Base-by-base conservation (phyloP, 2,329 filamentous ascomycete species). In the Sphaceloma murrayae region DNA sequence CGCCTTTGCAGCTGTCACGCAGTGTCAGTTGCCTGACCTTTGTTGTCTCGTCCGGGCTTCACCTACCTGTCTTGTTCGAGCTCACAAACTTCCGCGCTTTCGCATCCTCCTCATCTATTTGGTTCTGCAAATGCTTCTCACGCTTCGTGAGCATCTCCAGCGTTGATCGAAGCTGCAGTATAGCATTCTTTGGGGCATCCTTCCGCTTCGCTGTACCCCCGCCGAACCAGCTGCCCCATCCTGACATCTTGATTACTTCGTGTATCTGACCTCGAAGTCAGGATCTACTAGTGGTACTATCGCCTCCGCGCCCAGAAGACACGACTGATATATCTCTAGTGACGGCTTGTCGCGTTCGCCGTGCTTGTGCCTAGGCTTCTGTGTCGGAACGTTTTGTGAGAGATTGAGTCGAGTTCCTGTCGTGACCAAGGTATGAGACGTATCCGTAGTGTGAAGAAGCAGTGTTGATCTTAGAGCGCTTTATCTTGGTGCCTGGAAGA, bases 81-180 rank as follows among this genome's bases (percentile, higher is more conserved):
- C 72, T 78, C 46, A 95, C 81, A 51, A 91, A 81, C 73, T 95
- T 95, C 65, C 85, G 76, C 33, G 91, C 91, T 53, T 93, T 75
- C 27, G 74, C 75, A 57, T 94, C 86, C 64, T 96, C 88, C 64
- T 96, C 87, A 18, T 86, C 81, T 70, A 96, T 94, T 70, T 94
- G 87, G 51, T 75, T 83, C 65, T 91, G 82, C 50, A 96, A 67
- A 61, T 96, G 86, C 64, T 78, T 84, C 72, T 96, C 88, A 49
- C 89, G 77, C 75, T 98, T 98, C 68, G 93, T 86, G 60, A 98
- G 74, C 88, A 96, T 96, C 56, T 95, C 89, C 33, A 96, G 74
- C 69, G 95, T 89, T 58, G 82, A 76, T 55, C 91, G 79, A 59
- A 98, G 70, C 49, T 77, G 77, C 46, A 98, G 73, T 58, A 98